Percentiles rank a stretch among this genome's conserved stretches.
phyloP scores from a whole-genome alignment of 805 yeast species.

The Barnettozyma sucrosica region DNA sequence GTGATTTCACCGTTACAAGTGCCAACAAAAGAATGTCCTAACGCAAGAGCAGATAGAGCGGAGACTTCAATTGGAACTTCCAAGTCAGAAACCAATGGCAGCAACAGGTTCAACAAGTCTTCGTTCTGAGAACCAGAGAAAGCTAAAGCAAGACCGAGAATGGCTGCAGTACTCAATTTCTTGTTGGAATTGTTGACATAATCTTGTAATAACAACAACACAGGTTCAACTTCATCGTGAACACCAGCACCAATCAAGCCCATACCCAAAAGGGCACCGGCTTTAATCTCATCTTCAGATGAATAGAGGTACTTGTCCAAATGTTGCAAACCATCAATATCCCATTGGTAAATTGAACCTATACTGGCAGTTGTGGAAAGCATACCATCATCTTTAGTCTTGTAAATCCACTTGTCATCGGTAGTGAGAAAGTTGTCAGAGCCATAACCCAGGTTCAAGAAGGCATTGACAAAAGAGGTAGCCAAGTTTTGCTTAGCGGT shows the following conservation, averaged over 20 bases:
- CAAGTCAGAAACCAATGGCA: conserved; percentile 79
- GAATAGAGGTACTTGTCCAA: conserved; percentile 86
- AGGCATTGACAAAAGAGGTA: conserved; percentile 87
- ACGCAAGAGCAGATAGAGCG: conserved; percentile 80
- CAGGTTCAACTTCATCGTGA: conserved; percentile 93
- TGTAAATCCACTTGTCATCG: conserved; percentile 84
- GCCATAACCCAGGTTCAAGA: conserved; percentile 87
- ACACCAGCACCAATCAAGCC: conserved; percentile 90
- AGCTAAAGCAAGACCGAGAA: conserved; percentile 88
- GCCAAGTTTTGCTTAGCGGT: conserved; percentile 95
- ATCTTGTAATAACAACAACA: conserved; percentile 79
- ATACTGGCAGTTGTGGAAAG: conserved; percentile 84
- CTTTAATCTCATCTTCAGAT: conserved; percentile 79
- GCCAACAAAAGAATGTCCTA: conserved; percentile 94
- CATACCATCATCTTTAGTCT: conserved; percentile 90
- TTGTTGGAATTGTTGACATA: conserved; percentile 62
- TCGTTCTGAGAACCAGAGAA: conserved; percentile 92
- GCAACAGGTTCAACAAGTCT: conserved; percentile 67
- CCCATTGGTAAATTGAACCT: conserved; percentile 91
- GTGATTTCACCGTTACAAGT: conserved; percentile 93
- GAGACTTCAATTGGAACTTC: conserved; percentile 72
- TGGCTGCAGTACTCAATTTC: conserved; percentile 70
- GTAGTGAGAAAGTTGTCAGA: conserved; percentile 74
- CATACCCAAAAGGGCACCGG: conserved; percentile 94
- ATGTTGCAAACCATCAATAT: conserved; percentile 83